These are phyloP conservation scores for Podospora bellae-mahoneyi DNA, from an alignment of 495 filamentous ascomycete genomes.

Conservation along the genomic window DNA sequence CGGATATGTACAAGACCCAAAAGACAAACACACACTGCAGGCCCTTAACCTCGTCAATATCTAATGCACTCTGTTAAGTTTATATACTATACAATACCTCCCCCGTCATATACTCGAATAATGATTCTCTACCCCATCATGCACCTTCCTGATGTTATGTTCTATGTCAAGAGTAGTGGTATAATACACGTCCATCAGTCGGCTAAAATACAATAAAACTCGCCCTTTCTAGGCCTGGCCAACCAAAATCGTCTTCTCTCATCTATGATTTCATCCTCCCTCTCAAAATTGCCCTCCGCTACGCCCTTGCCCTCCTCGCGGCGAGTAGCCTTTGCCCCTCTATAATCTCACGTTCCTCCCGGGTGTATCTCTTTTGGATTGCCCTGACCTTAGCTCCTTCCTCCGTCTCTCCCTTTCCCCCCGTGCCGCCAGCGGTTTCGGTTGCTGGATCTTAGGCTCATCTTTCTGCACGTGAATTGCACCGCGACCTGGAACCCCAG, in stretches of 20 bases:
- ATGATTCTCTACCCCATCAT: neutral
- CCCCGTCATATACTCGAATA: neutral
- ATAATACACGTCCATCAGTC: neutral
- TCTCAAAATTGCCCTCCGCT: neutral
- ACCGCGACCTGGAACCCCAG: neutral
- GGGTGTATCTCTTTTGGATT: neutral
- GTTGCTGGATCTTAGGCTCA: neutral
- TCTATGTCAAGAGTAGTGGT: neutral
- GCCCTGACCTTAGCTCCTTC: neutral
- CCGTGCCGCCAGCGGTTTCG: neutral
- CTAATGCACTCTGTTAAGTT: neutral
- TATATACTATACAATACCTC: neutral
- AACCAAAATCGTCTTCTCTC: neutral
- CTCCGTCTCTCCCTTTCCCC: neutral
- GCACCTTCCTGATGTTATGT: neutral
- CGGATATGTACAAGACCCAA: neutral
- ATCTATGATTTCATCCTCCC: neutral
- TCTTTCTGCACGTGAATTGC: neutral
- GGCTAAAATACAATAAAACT: neutral
- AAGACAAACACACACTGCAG: neutral
- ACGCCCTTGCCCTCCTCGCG: neutral
- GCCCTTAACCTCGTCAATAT: neutral
- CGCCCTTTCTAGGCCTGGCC: neutral
- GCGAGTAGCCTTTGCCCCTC: neutral
- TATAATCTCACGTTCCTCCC: neutral